phyloP scores from a whole-genome alignment of 2,329 filamentous ascomycete genomes.

The Hymenoscyphus repandus region DNA sequence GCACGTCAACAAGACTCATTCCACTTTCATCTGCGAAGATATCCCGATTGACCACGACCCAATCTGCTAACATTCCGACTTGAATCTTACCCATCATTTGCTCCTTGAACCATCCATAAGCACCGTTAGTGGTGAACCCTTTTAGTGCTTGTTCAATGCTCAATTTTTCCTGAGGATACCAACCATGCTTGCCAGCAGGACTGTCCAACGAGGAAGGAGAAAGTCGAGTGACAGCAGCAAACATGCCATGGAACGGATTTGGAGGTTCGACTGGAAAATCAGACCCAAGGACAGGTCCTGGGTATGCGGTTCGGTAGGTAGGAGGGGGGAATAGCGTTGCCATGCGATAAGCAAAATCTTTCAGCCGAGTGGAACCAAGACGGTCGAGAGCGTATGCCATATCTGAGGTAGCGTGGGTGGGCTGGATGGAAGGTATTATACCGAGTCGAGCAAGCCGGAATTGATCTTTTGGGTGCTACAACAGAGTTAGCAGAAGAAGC shows the following conservation, averaged over 20 bases:
- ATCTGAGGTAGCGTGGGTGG: constrained; percentile 67
- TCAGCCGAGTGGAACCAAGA: constrained; percentile 51
- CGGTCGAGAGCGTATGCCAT: constrained; percentile 60
- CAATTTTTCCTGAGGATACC: constrained; percentile 55
- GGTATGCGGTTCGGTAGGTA: constrained; percentile 8
- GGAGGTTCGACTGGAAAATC: constrained; percentile 70
- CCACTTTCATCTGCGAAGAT: constrained; percentile 42
- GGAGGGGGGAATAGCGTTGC: constrained; percentile 47
- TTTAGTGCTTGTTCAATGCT: constrained; percentile 53
- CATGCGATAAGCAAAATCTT: constrained; percentile 61
- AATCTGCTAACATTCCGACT: constrained; percentile 60
- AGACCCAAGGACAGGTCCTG: constrained; percentile 54
- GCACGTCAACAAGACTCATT: constrained; percentile 48
- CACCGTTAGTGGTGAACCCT: constrained; percentile 57
- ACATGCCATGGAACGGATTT: constrained; percentile 62
- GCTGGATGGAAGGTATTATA: constrained; percentile 65
- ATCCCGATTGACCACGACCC: constrained; percentile 61
- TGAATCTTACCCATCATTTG: constrained; percentile 53
- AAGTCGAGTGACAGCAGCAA: constrained; percentile 58
- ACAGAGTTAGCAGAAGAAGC: constrained; percentile 4
- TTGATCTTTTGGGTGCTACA: constrained; percentile 55
- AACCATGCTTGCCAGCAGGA: constrained; percentile 44
- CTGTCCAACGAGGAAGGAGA: constrained; percentile 52
- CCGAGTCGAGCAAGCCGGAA: constrained; percentile 50
- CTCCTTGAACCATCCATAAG: constrained; percentile 55